Evolutionary conservation across 2,329 filamentous ascomycete genomes (phyloP).

Genomic region (Neonectria sp.): DNA sequence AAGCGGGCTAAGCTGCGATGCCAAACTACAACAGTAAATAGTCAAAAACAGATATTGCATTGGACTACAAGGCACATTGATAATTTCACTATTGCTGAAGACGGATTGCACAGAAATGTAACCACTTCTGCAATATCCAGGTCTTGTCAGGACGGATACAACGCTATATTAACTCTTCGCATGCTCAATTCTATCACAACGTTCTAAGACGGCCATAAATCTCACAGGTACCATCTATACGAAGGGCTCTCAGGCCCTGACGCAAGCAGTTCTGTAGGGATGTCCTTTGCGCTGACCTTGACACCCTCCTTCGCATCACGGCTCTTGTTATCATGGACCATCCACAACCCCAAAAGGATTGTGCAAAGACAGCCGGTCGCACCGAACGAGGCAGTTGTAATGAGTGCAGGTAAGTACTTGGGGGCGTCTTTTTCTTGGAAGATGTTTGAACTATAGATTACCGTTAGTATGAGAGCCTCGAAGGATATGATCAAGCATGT

Average conservation of each 20-base stretch:
- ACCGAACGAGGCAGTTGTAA: conserved; percentile 31
- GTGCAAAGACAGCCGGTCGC: conserved; percentile 24
- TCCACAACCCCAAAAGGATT: conserved; percentile 22
- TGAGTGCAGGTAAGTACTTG: conserved; percentile 27
- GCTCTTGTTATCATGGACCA: conserved; percentile 26
- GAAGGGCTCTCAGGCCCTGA: conserved; percentile 24
- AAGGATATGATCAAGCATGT: neutral
- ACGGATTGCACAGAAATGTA: neutral
- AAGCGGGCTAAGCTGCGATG: conserved; percentile 25
- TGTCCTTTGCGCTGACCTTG: conserved; percentile 25
- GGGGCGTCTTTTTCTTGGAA: conserved; percentile 30
- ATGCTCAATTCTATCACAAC: neutral
- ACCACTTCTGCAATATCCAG: neutral
- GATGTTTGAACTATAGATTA: conserved; percentile 23
- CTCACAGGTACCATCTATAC: conserved; percentile 28
- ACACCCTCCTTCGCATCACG: conserved; percentile 22
- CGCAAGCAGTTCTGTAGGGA: conserved; percentile 26
- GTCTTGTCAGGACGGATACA: neutral
- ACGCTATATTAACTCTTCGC: neutral
- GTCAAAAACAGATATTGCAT: no score
- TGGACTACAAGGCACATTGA: no score
- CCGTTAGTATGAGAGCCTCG: neutral
- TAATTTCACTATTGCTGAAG: no score
- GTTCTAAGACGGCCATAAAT: neutral
- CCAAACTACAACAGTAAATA: neutral